Base-by-base conservation (phyloP, 176 grass and related monocot genomes). In the Oryza australiensis region DNA sequence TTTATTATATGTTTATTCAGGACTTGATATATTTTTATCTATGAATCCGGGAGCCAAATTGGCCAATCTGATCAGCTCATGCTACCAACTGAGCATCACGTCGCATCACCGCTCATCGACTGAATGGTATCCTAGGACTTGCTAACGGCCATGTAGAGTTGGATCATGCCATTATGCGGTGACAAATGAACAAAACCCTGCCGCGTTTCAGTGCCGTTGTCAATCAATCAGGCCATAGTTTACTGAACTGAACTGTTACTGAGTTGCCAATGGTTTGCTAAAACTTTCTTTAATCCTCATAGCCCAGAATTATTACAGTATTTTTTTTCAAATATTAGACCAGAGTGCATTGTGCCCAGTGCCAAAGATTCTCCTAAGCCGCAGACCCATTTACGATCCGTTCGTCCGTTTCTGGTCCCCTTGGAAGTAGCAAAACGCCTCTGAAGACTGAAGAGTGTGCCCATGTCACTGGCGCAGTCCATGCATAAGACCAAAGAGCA, bases 311-410 rank as follows among this genome's bases (percentile, higher is more conserved):
- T 11, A 34, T 1, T 57, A 55, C 16, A n/a, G 18, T 6, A 16
- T 26, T 32, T 1, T 29, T 29, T 26, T 32, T 77, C 74, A 70
- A 70, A 77, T 38, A 64, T 9, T 46, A 48, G 37, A 57, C 26
- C 16, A 64, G 9, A 22, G 55, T 22, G 66, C 83, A 64, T 72
- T 85, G 74, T 60, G 41, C 18, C 43, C 33, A 76, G 82, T 24
- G 72, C 63, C 72, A 68, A 84, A 84, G 82, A 76, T 84, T 76
- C 72, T 16, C 33, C n/a, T 38, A 60, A 24, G 22, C 62, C 14
- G 71, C 40, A 28, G 22, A 8, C 71, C 71, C 42, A 35, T 51
- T 53, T 65, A 62, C 42, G 62, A 27, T 65, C 72, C 34, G 33
- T 68, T 76, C 72, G 45, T 35, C 73, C 26, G 73, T 29, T 62